Base-by-base conservation (phyloP, 2,329 filamentous ascomycete genomes). In the Claviceps sp. region DNA sequence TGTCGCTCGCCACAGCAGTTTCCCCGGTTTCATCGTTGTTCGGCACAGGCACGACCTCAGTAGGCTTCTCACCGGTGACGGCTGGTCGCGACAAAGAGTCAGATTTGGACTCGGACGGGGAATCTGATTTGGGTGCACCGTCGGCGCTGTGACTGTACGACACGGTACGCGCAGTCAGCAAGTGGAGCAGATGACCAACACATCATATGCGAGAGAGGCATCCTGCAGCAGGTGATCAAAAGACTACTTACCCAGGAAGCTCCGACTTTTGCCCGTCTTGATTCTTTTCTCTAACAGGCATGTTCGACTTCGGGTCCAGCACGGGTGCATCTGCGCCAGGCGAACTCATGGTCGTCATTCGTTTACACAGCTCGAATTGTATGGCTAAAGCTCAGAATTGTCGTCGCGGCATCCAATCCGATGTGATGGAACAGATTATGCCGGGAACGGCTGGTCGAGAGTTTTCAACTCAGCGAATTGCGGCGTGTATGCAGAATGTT, bases 281-380 rank as follows among this genome's bases (percentile, higher is more conserved):
- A 39, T 64, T 64, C 56, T 62, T 63, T 19, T 61, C 59, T n/a
- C 54, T 47, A 50, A 56, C 59, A 26, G 58, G 56, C 44, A 64
- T 61, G 42, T 54, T 59, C 62, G 70, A 66, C 69, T 80, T 81
- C 61, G 74, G 66, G 61, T 76, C 75, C 61, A 65, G 58, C 58
- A 63, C 56, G 55, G 66, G 59, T 51, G 64, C 61, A 60, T 75
- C 69, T 55, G 70, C 64, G 46, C 64, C 65, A 56, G 73, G 71
- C 59, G 75, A 75, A 56, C 75, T 71, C 75, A 79, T 78, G 62
- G 70, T 70, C 71, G 73, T 72, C 68, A 72, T 73, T 67, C 39
- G 44, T 13, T n/a, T 37, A 17, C 22, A 51, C 34, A 34, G 19
- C 13, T 51, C 34, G 19, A n/a, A 16, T 38, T 54, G 34, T 47